Evolutionary conservation across 768 basidiomycete species (phyloP), one percentile per base, ranked within the genome.

Genomic region (Ephemerocybe angulata): DNA sequence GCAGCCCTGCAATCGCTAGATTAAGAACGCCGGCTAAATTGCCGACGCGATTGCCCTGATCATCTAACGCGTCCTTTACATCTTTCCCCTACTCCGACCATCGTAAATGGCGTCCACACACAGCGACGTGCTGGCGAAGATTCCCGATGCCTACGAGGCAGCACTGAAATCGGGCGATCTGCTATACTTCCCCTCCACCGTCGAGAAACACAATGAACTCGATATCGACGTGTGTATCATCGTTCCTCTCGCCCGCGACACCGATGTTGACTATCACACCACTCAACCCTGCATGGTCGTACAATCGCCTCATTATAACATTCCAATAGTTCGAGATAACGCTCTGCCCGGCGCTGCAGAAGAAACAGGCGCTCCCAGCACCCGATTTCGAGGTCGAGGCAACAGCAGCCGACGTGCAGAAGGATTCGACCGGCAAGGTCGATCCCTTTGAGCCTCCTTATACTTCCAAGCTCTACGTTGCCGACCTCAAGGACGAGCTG

Each of bases 381-480:
- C 76, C 75, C 40, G 69, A 76, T 49, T 75, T 54, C 42, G 65
- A 66, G 42, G 64, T n/a, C 55, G 55, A 27, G 48, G 59, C 11
- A 21, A 50, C 48, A 3, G 29, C 27, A 21, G 35, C 19, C 56
- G 63, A 40, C 60, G 44, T 19, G 58, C 68, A 40, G 65, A 67
- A 56, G 65, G 43, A 47, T 29, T 21, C 46, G 17, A 53, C 66
- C 49, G 69, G 67, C 53, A 75, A 73, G 40, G 63, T 60, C 22
- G 84, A 93, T 63, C 93, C 93, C 0, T 96, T 98, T 68, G 72
- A 79, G n/a, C 89, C 91, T 4, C 95, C 95, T 4, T 97, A 95
- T 65, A 83, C 83, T 47, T 76, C 80, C 7, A 85, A 87, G 52
- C 75, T 98, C 13, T 80, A 81, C 60, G 71, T 97, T 1, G 93